These are phyloP conservation scores for Sphagnum contortum DNA, from an alignment of 225 moss, liverwort and hornwort genomes.

Conservation along the genomic window DNA sequence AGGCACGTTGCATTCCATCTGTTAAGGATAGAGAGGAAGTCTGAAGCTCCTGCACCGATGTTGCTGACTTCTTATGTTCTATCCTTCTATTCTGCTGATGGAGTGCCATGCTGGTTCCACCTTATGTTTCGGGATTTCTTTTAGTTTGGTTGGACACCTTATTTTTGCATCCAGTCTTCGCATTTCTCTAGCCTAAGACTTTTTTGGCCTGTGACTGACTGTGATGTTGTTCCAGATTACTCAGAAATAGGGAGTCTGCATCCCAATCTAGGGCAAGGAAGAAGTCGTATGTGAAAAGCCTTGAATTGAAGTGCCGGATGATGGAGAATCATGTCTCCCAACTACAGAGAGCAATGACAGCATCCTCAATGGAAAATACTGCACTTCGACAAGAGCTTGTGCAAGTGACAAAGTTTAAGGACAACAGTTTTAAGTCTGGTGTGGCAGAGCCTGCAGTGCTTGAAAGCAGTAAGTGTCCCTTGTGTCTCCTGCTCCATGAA, in stretches of 20 bases:
- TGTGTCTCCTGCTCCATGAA: no score
- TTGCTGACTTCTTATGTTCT: no score
- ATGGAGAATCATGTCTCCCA: constrained; percentile 69
- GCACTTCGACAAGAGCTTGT: constrained; percentile 83
- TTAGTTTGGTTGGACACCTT: no score
- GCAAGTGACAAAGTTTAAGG: constrained; percentile 57
- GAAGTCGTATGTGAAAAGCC: constrained; percentile 79
- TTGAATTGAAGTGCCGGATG: constrained; percentile 76
- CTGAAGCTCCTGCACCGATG: constrained; percentile 82
- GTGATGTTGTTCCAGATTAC: constrained; percentile 29
- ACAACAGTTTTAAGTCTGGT: constrained; percentile 59
- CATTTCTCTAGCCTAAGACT: neutral
- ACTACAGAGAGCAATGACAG: constrained; percentile 68
- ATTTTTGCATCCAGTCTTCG: no score
- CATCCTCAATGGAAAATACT: constrained; percentile 69
- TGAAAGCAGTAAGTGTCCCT: constrained; percentile 70
- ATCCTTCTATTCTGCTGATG: no score
- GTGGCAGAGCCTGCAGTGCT: constrained; percentile 99
- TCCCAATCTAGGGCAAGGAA: constrained; percentile 80
- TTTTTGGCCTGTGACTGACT: neutral
- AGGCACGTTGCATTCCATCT: no score
- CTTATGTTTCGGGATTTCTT: neutral
- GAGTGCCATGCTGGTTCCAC: neutral
- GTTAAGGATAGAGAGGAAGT: neutral
- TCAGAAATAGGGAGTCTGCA: constrained; percentile 83